Evolutionary conservation across 1,284 basidiomycete species (phyloP).

Genomic region (Phellinidium pouzarii): DNA sequence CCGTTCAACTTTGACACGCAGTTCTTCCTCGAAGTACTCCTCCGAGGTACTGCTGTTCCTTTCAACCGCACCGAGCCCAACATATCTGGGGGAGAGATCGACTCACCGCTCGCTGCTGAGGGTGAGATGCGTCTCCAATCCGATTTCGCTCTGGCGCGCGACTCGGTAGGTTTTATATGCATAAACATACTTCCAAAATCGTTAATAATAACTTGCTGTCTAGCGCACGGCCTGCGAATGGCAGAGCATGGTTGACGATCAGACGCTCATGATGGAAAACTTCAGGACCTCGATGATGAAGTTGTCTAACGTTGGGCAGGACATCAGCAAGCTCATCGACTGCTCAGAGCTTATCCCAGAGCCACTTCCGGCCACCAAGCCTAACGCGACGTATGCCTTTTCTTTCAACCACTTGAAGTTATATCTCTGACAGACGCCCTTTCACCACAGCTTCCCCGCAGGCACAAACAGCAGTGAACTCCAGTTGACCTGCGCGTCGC

Average conservation of each 20-base stretch:
- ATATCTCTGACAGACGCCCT: background rate
- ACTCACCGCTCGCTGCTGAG: conserved; percentile 2
- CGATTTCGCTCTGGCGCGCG: conserved; percentile 19
- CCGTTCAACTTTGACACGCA: conserved; percentile 22
- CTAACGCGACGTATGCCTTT: background rate
- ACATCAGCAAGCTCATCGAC: conserved; percentile 26
- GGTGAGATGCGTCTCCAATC: conserved; percentile 18
- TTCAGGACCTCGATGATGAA: conserved; percentile 29
- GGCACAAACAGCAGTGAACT: conserved; percentile 14
- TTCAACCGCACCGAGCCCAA: conserved; percentile 9
- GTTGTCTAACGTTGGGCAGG: conserved; percentile 30
- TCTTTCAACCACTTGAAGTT: background rate
- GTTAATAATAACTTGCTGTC: background rate
- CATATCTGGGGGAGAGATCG: conserved; percentile 8
- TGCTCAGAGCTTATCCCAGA: conserved; percentile 31
- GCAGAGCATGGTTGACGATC: conserved; percentile 18
- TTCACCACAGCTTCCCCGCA: conserved; percentile 16
- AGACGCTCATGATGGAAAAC: conserved; percentile 9
- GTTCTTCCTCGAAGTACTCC: conserved; percentile 20
- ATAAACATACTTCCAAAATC: background rate
- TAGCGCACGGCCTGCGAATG: conserved; percentile 20
- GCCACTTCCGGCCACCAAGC: background rate
- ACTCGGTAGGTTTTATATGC: background rate
- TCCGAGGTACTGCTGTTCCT: conserved; percentile 18
- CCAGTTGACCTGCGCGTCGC: conserved; percentile 13